Percentiles rank a stretch among this genome's conserved stretches.
These are phyloP conservation scores for Annulohypoxylon nitens DNA, from an alignment of 495 filamentous ascomycete genomes.

Conservation along the genomic window DNA sequence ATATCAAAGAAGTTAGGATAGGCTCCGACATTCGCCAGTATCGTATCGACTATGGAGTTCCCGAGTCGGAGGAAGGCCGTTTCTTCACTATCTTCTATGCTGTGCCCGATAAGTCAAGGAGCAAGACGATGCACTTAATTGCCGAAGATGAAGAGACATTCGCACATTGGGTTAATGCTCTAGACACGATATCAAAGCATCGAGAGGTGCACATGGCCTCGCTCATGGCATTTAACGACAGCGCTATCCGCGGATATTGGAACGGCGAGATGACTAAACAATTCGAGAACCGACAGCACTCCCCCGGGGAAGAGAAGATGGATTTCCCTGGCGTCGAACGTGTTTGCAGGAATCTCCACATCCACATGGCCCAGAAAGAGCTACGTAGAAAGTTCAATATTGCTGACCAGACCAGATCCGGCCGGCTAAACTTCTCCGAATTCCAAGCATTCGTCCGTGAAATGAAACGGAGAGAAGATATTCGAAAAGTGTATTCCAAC, in stretches of 20 bases:
- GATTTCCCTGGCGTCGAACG: slow-evolving; percentile 81
- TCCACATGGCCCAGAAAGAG: slow-evolving; percentile 82
- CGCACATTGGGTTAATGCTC: slow-evolving; percentile 81
- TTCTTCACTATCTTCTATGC: slow-evolving; percentile 94
- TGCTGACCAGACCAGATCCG: slow-evolving; percentile 72
- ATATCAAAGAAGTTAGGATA: slow-evolving; percentile 89
- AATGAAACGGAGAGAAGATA: slow-evolving; percentile 86
- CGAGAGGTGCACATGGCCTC: slow-evolving; percentile 90
- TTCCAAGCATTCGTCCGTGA: slow-evolving; percentile 85
- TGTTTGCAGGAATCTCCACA: slow-evolving; percentile 87
- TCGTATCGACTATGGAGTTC: slow-evolving; percentile 81
- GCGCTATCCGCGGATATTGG: slow-evolving; percentile 85
- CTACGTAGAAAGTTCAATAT: slow-evolving; percentile 80
- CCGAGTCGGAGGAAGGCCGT: slow-evolving; percentile 70
- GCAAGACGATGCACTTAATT: slow-evolving; percentile 84
- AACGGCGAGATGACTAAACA: slow-evolving; percentile 82
- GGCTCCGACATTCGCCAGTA: slow-evolving; percentile 91
- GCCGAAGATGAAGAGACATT: slow-evolving; percentile 77
- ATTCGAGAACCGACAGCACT: slow-evolving; percentile 66
- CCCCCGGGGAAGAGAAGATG: slow-evolving; percentile 75
- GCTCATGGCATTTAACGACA: slow-evolving; percentile 83
- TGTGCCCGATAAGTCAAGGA: slow-evolving; percentile 75
- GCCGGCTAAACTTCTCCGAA: slow-evolving; percentile 77
- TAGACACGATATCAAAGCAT: slow-evolving; percentile 83
- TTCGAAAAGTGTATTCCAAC: slow-evolving; percentile 75